Percentiles rank a stretch among this genome's conserved stretches.
These are phyloP conservation scores for Vickermania ingenoplastis DNA, from an alignment of 208 protist genomes.

Conservation along the genomic window DNA sequence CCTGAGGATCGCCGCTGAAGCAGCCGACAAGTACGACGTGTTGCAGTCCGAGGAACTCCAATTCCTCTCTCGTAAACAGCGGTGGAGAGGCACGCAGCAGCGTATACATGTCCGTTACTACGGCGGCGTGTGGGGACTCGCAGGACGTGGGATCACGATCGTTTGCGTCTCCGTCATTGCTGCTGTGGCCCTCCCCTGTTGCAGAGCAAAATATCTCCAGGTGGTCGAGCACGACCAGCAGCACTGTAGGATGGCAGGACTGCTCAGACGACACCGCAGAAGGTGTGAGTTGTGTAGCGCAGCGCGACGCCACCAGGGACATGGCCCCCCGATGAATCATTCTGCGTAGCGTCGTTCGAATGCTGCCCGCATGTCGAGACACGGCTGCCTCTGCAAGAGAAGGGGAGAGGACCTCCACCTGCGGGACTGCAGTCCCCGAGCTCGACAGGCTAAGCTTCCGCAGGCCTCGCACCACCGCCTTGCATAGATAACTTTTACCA, in stretches of 20 bases:
- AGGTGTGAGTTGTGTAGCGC: too few relatives aligned
- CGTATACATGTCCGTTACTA: conserved; percentile 48
- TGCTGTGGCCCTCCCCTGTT: neutral
- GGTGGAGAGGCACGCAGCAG: conserved; percentile 29
- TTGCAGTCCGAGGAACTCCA: conserved; percentile 8
- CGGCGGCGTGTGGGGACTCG: conserved; percentile 16
- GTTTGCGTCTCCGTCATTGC: neutral
- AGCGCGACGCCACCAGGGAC: neutral
- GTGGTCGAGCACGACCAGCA: conserved; percentile 56
- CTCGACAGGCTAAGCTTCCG: too few relatives aligned
- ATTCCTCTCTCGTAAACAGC: conserved; percentile 22
- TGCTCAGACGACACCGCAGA: too few relatives aligned
- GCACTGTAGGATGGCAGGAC: neutral
- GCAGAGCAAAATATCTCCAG: conserved; percentile 39
- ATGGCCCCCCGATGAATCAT: neutral
- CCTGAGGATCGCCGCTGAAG: conserved; percentile 34
- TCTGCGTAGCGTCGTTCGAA: neutral
- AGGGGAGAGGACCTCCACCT: too few relatives aligned
- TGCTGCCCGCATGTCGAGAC: neutral
- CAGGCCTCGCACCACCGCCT: neutral
- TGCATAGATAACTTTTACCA: conserved; percentile 46
- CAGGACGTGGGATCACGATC: neutral
- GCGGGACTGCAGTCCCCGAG: too few relatives aligned
- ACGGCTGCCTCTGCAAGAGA: neutral
- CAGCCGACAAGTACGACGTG: conserved; percentile 28